A percentile compares a stretch with the other conserved stretches of the same genome.
Conservation (phyloP, 2,329 filamentous ascomycete species). For the Coleophoma eucalyptorum region DNA sequence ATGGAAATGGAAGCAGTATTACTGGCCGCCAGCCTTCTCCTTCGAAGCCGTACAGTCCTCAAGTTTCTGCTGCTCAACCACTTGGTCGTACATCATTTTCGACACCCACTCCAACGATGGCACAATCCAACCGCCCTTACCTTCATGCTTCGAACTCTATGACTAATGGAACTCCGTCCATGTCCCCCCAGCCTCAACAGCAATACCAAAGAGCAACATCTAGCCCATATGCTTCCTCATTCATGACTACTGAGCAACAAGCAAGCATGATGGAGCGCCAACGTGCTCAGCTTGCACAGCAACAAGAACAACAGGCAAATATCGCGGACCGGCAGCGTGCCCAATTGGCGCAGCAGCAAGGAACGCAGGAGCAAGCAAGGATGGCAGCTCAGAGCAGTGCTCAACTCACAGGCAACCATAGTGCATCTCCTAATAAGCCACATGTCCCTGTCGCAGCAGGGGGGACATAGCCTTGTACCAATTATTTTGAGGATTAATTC, state of each 20-base stretch:
- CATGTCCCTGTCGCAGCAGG: conserved; percentile 19
- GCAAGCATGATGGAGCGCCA: conserved; percentile 31
- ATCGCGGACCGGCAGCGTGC: conserved; percentile 26
- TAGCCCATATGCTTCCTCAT: conserved; percentile 18
- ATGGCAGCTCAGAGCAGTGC: conserved; percentile 21
- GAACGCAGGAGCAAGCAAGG: conserved; percentile 22
- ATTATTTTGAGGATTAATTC: not conserved
- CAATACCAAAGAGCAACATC: conserved; percentile 16
- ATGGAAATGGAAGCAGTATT: conserved; percentile 9
- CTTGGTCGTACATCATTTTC: conserved; percentile 16
- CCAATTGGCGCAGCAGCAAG: conserved; percentile 29
- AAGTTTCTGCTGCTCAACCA: conserved; percentile 9
- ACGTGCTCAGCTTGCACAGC: conserved; percentile 28
- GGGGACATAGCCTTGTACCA: not conserved
- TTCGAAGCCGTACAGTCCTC: conserved; percentile 24
- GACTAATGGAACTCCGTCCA: conserved; percentile 20
- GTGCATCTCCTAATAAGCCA: conserved; percentile 15
- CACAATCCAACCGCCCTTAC: conserved; percentile 15
- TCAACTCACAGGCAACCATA: conserved; percentile 3
- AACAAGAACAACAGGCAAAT: conserved; percentile 21
- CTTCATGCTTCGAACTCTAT: conserved; percentile 9
- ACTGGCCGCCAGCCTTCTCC: conserved; percentile 22
- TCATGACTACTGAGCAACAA: conserved; percentile 29
- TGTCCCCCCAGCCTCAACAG: conserved; percentile 14
- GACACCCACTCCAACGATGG: conserved; percentile 17